phyloP scores from a whole-genome alignment of 1,284 basidiomycete genomes.

The Paramarasmius palmivorus region DNA sequence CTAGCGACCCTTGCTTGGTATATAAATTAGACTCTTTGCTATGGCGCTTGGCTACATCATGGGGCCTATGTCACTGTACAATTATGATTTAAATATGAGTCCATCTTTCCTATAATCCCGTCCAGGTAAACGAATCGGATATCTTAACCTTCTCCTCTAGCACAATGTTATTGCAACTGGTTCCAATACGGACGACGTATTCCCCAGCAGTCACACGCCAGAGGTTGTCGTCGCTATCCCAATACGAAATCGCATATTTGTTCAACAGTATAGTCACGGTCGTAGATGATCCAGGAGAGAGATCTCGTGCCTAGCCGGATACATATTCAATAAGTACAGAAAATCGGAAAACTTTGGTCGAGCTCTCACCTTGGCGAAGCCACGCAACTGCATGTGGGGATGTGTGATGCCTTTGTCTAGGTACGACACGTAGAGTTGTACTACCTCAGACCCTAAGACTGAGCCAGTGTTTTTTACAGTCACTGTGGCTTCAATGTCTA shows the following conservation, averaged over 20 bases:
- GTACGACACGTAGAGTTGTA: slow-evolving; percentile 68
- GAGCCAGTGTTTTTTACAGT: slow-evolving; percentile 59
- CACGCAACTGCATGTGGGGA: slow-evolving; percentile 57
- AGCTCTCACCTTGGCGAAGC: slow-evolving; percentile 47
- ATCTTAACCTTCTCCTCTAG: slow-evolving; percentile 11
- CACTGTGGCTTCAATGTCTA: slow-evolving; percentile 41
- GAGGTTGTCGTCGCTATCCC: slow-evolving; percentile 15
- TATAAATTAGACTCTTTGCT: too few relatives aligned
- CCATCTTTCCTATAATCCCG: slow-evolving; percentile 12
- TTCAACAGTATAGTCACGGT: slow-evolving; percentile 48
- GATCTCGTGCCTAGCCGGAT: slow-evolving; percentile 29
- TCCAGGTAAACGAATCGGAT: slow-evolving; percentile 16
- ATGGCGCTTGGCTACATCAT: too few relatives aligned
- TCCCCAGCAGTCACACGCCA: slow-evolving; percentile 19
- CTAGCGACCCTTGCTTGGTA: too few relatives aligned
- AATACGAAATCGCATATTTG: slow-evolving; percentile 37
- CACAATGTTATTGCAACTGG: slow-evolving; percentile 14
- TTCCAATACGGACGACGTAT: slow-evolving; percentile 18
- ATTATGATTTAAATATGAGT: too few relatives aligned
- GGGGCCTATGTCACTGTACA: too few relatives aligned
- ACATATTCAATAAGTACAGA: too few relatives aligned
- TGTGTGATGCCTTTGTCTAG: slow-evolving; percentile 54
- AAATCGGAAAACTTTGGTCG: too few relatives aligned
- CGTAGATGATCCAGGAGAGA: slow-evolving; percentile 43
- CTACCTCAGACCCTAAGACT: slow-evolving; percentile 60